A percentile compares a stretch with the other conserved stretches of the same genome.
phyloP scores from a whole-genome alignment of 495 filamentous ascomycete species.

The Amphirosellinia nigrospora region DNA sequence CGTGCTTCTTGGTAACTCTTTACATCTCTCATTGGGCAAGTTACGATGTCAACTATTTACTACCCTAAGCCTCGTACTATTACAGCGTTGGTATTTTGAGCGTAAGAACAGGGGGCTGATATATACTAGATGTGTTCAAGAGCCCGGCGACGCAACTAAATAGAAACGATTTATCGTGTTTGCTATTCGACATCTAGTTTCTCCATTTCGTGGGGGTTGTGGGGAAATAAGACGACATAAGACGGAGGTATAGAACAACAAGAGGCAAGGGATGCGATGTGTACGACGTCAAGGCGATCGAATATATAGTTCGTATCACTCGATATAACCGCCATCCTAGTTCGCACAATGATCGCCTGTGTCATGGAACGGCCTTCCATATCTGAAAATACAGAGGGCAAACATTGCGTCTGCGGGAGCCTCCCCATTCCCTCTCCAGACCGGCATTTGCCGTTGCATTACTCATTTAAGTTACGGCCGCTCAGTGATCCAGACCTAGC shows the following conservation, averaged over 20 bases:
- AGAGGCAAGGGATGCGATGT: neutral
- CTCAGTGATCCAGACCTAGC: neutral
- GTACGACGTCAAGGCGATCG: neutral
- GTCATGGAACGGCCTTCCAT: neutral
- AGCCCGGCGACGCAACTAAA: neutral
- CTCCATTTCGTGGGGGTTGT: neutral
- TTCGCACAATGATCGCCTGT: neutral
- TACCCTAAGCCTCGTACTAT: neutral
- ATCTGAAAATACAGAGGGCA: neutral
- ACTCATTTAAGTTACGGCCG: neutral
- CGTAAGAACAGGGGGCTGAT: neutral
- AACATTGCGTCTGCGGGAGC: neutral
- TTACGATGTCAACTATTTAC: neutral
- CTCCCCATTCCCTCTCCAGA: neutral
- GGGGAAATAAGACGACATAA: neutral
- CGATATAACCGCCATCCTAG: neutral
- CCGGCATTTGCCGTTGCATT: neutral
- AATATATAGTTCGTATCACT: neutral
- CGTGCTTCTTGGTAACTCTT: constrained; percentile 6
- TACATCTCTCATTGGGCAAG: neutral
- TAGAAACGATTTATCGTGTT: neutral
- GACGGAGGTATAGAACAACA: neutral
- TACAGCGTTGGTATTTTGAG: neutral
- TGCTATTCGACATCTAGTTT: neutral
- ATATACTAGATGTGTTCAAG: neutral